A percentile compares a stretch with the other conserved stretches of the same genome.
Evolutionary conservation across 2,329 filamentous ascomycete genomes (phyloP).

Genomic region (Talaromyces sp.): DNA sequence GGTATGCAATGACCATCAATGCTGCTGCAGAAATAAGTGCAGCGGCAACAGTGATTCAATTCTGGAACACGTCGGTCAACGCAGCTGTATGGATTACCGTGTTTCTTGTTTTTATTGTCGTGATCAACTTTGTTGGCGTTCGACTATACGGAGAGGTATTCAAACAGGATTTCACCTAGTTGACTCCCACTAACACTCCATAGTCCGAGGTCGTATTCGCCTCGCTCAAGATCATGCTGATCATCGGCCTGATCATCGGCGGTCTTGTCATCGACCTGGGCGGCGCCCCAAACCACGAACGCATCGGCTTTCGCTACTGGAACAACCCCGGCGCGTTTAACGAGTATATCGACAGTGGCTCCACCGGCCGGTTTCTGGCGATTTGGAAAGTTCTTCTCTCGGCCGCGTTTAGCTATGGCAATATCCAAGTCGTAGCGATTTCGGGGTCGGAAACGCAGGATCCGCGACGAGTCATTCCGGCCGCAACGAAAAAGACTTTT

Average conservation of each 20-base stretch:
- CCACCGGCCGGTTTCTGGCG: conserved; percentile 48
- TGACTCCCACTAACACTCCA: background rate
- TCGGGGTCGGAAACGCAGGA: conserved; percentile 8
- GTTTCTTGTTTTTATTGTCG: conserved; percentile 56
- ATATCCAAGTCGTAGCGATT: conserved; percentile 10
- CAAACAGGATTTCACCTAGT: too few species aligned
- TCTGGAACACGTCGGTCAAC: conserved; percentile 49
- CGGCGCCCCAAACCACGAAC: conserved; percentile 44
- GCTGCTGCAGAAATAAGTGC: conserved; percentile 60
- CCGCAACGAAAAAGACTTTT: conserved; percentile 55
- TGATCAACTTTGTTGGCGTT: conserved; percentile 46
- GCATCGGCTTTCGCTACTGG: conserved; percentile 51
- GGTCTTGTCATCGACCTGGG: conserved; percentile 54
- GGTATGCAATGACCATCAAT: conserved; percentile 43
- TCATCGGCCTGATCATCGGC: conserved; percentile 49
- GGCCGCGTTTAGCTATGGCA: conserved; percentile 38
- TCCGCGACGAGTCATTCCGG: conserved; percentile 53
- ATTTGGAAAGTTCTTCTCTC: conserved; percentile 48
- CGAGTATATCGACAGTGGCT: conserved; percentile 37
- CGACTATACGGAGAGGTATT: conserved; percentile 46
- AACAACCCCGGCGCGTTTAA: conserved; percentile 46
- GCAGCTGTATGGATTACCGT: conserved; percentile 51
- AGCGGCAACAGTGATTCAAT: conserved; percentile 59
- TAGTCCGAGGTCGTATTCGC: conserved; percentile 50
- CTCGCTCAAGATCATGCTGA: conserved; percentile 48